Conservation (phyloP, 164 flowering plant genomes). For the Stephania yunnanensis region DNA sequence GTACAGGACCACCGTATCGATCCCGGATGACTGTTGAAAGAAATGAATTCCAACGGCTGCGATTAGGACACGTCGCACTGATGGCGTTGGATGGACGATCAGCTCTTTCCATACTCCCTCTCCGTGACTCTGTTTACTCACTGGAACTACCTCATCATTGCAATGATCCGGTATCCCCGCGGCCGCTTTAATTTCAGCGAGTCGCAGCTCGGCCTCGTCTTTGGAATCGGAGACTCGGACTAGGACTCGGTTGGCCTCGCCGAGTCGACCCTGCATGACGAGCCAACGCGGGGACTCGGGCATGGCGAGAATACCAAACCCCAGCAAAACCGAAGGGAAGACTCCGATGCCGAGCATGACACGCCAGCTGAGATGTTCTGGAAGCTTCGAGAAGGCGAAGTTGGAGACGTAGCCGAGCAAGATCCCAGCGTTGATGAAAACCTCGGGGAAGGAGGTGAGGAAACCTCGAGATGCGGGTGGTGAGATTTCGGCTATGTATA, state of each 20-base stretch:
- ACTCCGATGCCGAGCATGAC: constrained; percentile 25
- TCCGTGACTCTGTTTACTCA: constrained; percentile 13
- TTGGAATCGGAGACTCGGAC: constrained; percentile 10
- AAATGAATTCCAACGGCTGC: constrained; percentile 23
- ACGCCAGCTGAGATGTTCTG: constrained; percentile 19
- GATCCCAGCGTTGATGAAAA: constrained; percentile 40
- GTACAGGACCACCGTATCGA: constrained; percentile 17
- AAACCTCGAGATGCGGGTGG: constrained; percentile 48
- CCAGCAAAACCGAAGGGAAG: constrained; percentile 17
- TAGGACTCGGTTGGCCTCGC: constrained; percentile 18
- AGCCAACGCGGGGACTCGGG: constrained; percentile 29
- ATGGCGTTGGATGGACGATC: constrained; percentile 12
- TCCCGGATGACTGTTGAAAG: constrained; percentile 19
- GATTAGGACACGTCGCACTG: constrained; percentile 15
- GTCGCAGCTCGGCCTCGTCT: constrained; percentile 17
- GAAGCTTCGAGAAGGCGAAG: constrained; percentile 11
- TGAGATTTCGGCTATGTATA: constrained; percentile 46
- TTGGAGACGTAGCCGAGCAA: constrained; percentile 20
- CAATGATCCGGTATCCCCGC: constrained; percentile 15
- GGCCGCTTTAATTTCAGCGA: constrained; percentile 19
- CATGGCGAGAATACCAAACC: constrained; percentile 11
- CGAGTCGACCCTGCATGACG: constrained; percentile 22
- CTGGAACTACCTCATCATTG: constrained; percentile 12
- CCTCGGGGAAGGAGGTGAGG: constrained; percentile 45
- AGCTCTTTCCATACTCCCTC: constrained; percentile 24